Conservation (phyloP, 306 rosid species). For the Castanea crenata region DNA sequence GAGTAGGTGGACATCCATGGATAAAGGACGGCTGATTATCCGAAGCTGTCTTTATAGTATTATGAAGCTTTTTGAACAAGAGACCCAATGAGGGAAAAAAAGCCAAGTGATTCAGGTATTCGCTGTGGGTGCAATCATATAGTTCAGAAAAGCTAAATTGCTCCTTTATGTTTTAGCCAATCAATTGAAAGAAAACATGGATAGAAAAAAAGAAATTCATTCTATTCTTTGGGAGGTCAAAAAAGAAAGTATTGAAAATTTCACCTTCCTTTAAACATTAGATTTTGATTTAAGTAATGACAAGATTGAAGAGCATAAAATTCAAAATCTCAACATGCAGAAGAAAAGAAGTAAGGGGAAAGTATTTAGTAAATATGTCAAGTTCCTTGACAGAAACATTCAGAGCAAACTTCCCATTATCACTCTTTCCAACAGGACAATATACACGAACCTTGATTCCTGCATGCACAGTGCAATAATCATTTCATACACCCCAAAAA, state of each 20-base stretch:
- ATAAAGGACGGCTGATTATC: neutral
- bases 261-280: neutral
- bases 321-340: too few relatives aligned
- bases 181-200: neutral
- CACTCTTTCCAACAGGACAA: slow-evolving; percentile 54
- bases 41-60: neutral
- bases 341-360: too few relatives aligned
- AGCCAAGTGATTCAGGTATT: neutral
- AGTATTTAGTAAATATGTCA: slow-evolving; percentile 39
- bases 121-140: neutral
- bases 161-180: neutral
- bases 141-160: neutral
- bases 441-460: slow-evolving; percentile 47
- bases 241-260: neutral
- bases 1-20: neutral
- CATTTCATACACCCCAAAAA: neutral
- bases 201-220: neutral
- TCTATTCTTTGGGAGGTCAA: neutral
- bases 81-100: neutral
- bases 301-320: neutral
- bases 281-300: neutral
- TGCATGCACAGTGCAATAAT: slow-evolving; percentile 17
- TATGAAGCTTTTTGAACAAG: neutral
- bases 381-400: slow-evolving; percentile 49
- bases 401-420: slow-evolving; percentile 50